These are phyloP conservation scores for Starmerella floris DNA, from an alignment of 805 yeast genomes.

Conservation along the genomic window DNA sequence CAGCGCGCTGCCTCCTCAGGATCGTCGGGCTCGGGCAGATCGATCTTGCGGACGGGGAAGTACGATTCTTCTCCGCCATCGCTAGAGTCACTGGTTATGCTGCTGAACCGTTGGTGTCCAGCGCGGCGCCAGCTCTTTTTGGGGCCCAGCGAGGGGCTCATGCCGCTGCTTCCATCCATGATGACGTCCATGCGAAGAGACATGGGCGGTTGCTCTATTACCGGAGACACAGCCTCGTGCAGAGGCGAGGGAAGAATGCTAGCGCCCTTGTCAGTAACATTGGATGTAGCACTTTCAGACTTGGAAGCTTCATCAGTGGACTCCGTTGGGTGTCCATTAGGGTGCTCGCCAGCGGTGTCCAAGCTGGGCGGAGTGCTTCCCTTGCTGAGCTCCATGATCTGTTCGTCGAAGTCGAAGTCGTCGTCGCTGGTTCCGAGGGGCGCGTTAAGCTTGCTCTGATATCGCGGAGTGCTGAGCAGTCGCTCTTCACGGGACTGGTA, in stretches of 20 bases:
- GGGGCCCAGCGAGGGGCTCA: slow-evolving; percentile 13
- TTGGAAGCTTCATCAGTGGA: not conserved
- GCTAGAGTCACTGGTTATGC: slow-evolving; percentile 12
- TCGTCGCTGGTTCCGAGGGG: slow-evolving; percentile 5
- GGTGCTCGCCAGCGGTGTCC: not conserved
- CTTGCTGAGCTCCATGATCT: not conserved
- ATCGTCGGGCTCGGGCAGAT: slow-evolving; percentile 2
- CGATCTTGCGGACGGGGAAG: slow-evolving; percentile 2
- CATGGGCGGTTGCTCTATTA: slow-evolving; percentile 13
- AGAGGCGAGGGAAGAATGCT: slow-evolving; percentile 8
- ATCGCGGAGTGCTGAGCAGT: slow-evolving; percentile 1
- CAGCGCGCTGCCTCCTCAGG: slow-evolving; percentile 9
- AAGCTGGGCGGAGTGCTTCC: not conserved
- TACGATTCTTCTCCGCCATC: slow-evolving; percentile 9
- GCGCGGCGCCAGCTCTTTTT: not conserved
- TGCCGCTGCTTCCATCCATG: slow-evolving; percentile 14
- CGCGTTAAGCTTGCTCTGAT: slow-evolving; percentile 2
- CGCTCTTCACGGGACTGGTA: slow-evolving; percentile 2
- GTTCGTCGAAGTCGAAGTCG: slow-evolving; percentile 10
- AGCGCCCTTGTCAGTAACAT: not conserved
- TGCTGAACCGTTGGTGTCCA: slow-evolving; percentile 14
- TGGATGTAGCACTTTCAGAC: not conserved
- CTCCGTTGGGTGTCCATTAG: not conserved
- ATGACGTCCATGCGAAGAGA: slow-evolving; percentile 19
- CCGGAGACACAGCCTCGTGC: slow-evolving; percentile 4